Evolutionary conservation across 805 yeast species (phyloP).

Genomic region (Isabelozyma pseudorhagii): DNA sequence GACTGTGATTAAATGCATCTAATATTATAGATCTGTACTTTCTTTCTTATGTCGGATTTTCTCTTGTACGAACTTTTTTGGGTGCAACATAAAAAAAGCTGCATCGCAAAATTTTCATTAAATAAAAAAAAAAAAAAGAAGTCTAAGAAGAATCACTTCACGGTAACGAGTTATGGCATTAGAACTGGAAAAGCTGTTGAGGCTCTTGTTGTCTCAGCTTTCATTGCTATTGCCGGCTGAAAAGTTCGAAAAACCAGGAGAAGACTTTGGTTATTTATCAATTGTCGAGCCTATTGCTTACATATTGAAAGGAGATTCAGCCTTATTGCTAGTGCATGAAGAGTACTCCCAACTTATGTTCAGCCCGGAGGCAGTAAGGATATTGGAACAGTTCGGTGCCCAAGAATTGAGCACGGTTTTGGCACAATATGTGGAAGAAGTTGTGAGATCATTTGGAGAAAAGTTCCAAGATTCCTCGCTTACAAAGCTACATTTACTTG

Average conservation of each 20-base stretch:
- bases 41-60: no score
- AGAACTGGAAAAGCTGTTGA: neutral
- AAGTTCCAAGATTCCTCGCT: constrained; percentile 1
- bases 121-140: no score
- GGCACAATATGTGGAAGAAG: constrained; percentile 4
- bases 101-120: neutral
- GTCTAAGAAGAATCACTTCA: neutral
- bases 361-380: constrained; percentile 6
- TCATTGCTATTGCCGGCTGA: constrained; percentile 4
- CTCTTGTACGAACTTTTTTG: neutral
- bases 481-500: constrained; percentile 20
- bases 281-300: constrained; percentile 12
- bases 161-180: neutral
- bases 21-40: no score
- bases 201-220: constrained; percentile 4
- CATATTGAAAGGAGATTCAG: constrained; percentile 23
- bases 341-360: constrained; percentile 16
- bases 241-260: neutral
- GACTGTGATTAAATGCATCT: neutral
- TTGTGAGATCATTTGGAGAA: constrained; percentile 4
- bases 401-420: constrained; percentile 15
- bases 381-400: constrained; percentile 19
- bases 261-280: constrained; percentile 1
- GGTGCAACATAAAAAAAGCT: neutral
- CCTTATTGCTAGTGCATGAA: constrained; percentile 17